Conservation (phyloP, 345 rosid species). For the Gossypium rotundifolium region DNA sequence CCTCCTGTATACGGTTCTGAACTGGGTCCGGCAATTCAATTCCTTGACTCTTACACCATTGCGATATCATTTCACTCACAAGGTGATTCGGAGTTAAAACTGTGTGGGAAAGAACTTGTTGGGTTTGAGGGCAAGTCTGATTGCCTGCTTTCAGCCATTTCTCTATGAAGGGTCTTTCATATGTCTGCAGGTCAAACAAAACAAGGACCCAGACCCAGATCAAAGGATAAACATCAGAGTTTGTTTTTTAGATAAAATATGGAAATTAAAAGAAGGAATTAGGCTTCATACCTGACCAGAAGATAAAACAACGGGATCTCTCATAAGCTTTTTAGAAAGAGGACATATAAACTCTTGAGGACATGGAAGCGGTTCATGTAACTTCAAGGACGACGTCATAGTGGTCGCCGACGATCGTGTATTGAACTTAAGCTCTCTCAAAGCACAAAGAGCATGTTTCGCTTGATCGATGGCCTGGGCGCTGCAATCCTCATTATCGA, state of each 20-base stretch:
- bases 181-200: neutral
- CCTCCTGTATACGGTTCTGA: slow-evolving; percentile 40
- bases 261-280: no score
- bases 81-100: neutral
- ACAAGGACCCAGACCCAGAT: neutral
- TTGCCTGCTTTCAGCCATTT: neutral
- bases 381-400: neutral
- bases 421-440: slow-evolving; percentile 46
- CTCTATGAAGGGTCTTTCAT: neutral
- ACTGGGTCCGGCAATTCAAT: slow-evolving; percentile 37
- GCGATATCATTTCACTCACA: slow-evolving; percentile 5
- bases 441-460: slow-evolving; percentile 44
- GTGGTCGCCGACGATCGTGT: slow-evolving; percentile 23
- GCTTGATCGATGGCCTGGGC: slow-evolving; percentile 60
- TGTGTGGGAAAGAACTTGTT: neutral
- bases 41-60: slow-evolving; percentile 71
- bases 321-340: neutral
- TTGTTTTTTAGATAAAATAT: no score
- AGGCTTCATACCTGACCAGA: neutral
- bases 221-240: neutral
- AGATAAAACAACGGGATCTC: neutral
- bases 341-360: neutral
- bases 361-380: neutral
- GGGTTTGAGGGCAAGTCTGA: neutral
- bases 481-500: slow-evolving; percentile 57